phyloP scores from a whole-genome alignment of 2,329 filamentous ascomycete genomes.

The Xylariaceae sp. region DNA sequence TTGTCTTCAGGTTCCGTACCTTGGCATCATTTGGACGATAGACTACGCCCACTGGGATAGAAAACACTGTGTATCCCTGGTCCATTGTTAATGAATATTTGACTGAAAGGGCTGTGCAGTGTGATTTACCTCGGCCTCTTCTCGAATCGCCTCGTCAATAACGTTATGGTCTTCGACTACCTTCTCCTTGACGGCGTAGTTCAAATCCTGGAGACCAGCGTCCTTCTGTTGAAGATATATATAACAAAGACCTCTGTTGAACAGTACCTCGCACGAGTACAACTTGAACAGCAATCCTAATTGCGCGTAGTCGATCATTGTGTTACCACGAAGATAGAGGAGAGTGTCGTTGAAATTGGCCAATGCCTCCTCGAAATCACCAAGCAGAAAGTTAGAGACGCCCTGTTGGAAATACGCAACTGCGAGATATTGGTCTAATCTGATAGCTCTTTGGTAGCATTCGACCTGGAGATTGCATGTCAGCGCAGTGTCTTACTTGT shows the following conservation, averaged over 20 bases:
- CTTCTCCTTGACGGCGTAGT: conserved; percentile 91
- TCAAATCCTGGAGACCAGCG: conserved; percentile 83
- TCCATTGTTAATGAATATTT: no score
- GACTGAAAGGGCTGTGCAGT: not conserved
- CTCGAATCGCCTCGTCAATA: conserved; percentile 92
- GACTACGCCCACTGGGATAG: conserved; percentile 90
- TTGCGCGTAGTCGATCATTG: conserved; percentile 96
- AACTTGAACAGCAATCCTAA: conserved; percentile 92
- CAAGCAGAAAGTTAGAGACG: conserved; percentile 94
- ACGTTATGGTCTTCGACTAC: conserved; percentile 95
- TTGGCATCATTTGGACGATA: conserved; percentile 97
- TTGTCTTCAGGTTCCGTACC: conserved; percentile 95
- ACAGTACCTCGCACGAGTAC: conserved; percentile 95
- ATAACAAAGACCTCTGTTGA: conserved; percentile 95
- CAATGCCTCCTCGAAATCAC: conserved; percentile 94
- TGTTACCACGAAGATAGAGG: conserved; percentile 90
- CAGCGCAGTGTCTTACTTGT: not conserved
- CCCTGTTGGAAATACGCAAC: conserved; percentile 98
- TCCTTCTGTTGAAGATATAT: conserved; percentile 94
- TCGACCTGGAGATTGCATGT: conserved; percentile 65
- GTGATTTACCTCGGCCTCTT: conserved; percentile 74
- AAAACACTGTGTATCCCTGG: conserved; percentile 96
- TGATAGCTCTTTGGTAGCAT: conserved; percentile 87
- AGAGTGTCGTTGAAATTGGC: conserved; percentile 99
- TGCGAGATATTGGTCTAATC: conserved; percentile 89